Base-by-base conservation (phyloP, 805 yeast genomes). In the Saccharomycopsis sp. region DNA sequence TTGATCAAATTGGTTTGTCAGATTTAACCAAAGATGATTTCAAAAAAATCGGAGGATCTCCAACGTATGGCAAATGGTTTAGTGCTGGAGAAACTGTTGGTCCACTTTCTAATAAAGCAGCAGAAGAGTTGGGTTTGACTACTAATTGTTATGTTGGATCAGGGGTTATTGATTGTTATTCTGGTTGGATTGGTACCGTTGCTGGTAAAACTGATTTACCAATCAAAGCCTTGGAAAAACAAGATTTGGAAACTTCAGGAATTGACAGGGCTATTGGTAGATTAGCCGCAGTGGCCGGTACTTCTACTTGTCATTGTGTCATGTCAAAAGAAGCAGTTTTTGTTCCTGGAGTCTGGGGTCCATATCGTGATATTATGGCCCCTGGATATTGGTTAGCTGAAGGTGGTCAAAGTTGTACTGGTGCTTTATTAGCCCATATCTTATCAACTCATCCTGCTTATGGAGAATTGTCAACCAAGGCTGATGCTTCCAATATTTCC, bases 401-500 rank as follows among this genome's bases (percentile, higher is more conserved):
- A 62, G 98, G 98, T 56, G 98, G 98, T n/a, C 98, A 92, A 60
- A 80, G 94, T 13, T 83, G 95, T 57, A 92, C 98, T 2, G 98
- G 98, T 51, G 96, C 94, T 23, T 70, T 92, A 30, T 69, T 92
- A 48, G 89, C 92, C 2, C 94, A 85, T 59, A 89, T 89, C 13
- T 61, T 92, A 46, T 69, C 84, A 10, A 79, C 84, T 8, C 97
- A 92, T 56, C 96, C 96, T 0, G 94, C 97, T 0, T 76, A 77
- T 51, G 64, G 74, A 2, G 86, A 84, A 54, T 69, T 89, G 40
- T 71, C 75, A 12, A 71, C 69, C 45, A 61, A 74, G 27, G 76
- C 95, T 0, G 83, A 75, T 49, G 74, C 77, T 17, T 73, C 85
- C 1, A 74, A 74, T 40, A 63, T 77, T 26, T 80, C 89, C 32